These are phyloP conservation scores for Leptographium procerum DNA, from an alignment of 2,329 filamentous ascomycete genomes.

Conservation along the genomic window DNA sequence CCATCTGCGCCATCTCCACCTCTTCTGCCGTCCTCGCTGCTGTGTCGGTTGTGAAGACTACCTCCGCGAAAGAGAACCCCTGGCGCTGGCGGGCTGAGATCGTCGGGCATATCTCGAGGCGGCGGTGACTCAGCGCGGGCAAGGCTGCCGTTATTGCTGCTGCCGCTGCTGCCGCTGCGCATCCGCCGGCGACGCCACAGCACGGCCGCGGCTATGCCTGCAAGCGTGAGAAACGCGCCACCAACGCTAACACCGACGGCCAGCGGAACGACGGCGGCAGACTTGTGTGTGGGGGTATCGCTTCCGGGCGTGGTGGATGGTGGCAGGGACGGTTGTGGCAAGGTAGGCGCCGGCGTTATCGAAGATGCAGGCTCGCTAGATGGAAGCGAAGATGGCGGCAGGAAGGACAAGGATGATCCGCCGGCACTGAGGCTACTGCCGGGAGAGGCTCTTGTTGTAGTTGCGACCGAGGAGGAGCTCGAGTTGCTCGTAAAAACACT, in stretches of 20 bases:
- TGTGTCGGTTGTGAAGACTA: neutral
- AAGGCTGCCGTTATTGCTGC: neutral
- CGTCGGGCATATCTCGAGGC: conserved; percentile 8
- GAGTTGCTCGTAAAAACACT: neutral
- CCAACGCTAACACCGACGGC: conserved; percentile 10
- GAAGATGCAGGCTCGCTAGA: too few species aligned
- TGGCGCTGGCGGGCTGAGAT: neutral
- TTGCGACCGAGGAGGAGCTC: neutral
- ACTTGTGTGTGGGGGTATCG: neutral
- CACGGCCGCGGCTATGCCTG: neutral
- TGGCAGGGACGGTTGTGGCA: neutral
- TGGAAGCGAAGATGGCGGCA: too few species aligned
- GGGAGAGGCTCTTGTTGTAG: neutral
- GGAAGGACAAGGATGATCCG: too few species aligned
- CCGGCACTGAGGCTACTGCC: neutral
- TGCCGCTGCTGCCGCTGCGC: neutral
- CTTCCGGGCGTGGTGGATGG: neutral
- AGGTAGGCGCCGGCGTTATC: too few species aligned
- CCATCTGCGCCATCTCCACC: neutral
- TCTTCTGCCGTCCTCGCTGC: neutral
- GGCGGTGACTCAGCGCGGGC: conserved; percentile 11
- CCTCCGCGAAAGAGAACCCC: conserved; percentile 4
- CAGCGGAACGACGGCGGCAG: conserved; percentile 1
- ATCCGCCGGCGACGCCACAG: conserved; percentile 6
- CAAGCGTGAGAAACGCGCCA: conserved; percentile 1